Percentiles rank a stretch among this genome's conserved stretches.
Conservation (phyloP, 1,139 yeast species). For the Sugiyamaella xylanicola region DNA sequence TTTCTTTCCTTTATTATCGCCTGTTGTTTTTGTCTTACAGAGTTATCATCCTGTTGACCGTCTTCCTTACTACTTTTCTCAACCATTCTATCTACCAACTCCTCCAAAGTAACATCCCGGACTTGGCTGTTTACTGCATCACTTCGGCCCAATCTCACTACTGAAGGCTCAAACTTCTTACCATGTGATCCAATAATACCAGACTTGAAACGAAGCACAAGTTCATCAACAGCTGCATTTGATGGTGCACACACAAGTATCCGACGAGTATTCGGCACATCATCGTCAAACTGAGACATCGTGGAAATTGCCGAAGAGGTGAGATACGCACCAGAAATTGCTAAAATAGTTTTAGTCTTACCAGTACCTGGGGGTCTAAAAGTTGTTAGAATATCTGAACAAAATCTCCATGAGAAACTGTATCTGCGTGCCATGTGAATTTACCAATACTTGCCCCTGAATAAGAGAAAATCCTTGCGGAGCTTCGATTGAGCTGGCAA, state of each 20-base stretch:
- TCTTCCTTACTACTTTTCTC: slow-evolving; percentile 42
- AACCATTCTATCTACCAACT: slow-evolving; percentile 71
- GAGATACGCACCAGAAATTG: slow-evolving; percentile 80
- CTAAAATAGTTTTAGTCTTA: slow-evolving; percentile 93
- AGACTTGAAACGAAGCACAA: slow-evolving; percentile 77
- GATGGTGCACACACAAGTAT: slow-evolving; percentile 96
- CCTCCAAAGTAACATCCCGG: slow-evolving; percentile 82
- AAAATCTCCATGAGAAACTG: too few species aligned
- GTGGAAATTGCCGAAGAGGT: slow-evolving; percentile 34
- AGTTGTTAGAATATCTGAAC: too few species aligned
- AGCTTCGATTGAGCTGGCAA: slow-evolving; percentile 62
- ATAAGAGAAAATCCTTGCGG: slow-evolving; percentile 81
- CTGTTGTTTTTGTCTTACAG: slow-evolving; percentile 55
- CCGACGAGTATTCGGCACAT: slow-evolving; percentile 46
- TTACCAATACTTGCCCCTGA: slow-evolving; percentile 60
- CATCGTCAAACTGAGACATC: slow-evolving; percentile 21
- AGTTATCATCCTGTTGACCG: slow-evolving; percentile 47
- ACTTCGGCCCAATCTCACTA: slow-evolving; percentile 88
- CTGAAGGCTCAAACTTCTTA: slow-evolving; percentile 58
- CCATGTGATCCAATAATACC: slow-evolving; percentile 67
- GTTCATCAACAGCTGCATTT: slow-evolving; percentile 98
- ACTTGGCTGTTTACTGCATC: slow-evolving; percentile 88
- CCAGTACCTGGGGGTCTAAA: slow-evolving; percentile 90
- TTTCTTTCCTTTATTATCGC: slow-evolving; percentile 57
- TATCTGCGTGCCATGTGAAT: too few species aligned